Evolutionary conservation across 2,329 filamentous ascomycete genomes (phyloP).

Genomic region (Xylariaceae sp.): DNA sequence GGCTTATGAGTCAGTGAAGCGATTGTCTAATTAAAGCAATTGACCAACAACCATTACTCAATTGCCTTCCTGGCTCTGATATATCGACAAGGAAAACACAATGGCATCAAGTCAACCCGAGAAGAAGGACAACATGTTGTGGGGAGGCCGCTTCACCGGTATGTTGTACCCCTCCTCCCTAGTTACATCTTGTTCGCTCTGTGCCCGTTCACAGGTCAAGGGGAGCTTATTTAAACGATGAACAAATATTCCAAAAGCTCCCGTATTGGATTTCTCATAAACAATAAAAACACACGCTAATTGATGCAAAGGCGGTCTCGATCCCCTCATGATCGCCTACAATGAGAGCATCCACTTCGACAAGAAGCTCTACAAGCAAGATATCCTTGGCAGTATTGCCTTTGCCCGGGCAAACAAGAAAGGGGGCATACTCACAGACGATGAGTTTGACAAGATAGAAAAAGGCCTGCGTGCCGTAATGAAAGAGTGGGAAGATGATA

Average conservation of each 20-base stretch:
- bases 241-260: no score
- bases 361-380: slow-evolving; percentile 71
- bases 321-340: slow-evolving; percentile 82
- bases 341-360: slow-evolving; percentile 81
- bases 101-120: neutral
- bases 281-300: no score
- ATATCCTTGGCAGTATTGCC: slow-evolving; percentile 75
- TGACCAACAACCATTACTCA: no score
- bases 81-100: no score
- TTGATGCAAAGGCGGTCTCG: slow-evolving; percentile 62
- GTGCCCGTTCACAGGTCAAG: no score
- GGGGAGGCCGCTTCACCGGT: slow-evolving; percentile 1
- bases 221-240: no score
- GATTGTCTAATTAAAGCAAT: no score
- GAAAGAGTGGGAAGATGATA: slow-evolving; percentile 48
- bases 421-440: slow-evolving; percentile 65
- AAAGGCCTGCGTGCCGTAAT: slow-evolving; percentile 57
- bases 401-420: slow-evolving; percentile 78
- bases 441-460: slow-evolving; percentile 73
- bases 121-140: neutral
- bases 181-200: no score
- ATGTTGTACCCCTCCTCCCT: neutral
- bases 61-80: no score
- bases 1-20: no score
- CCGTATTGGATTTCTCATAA: no score